Conservation (phyloP, 352 stramenopile genomes). For the Sclerospora graminicola region DNA sequence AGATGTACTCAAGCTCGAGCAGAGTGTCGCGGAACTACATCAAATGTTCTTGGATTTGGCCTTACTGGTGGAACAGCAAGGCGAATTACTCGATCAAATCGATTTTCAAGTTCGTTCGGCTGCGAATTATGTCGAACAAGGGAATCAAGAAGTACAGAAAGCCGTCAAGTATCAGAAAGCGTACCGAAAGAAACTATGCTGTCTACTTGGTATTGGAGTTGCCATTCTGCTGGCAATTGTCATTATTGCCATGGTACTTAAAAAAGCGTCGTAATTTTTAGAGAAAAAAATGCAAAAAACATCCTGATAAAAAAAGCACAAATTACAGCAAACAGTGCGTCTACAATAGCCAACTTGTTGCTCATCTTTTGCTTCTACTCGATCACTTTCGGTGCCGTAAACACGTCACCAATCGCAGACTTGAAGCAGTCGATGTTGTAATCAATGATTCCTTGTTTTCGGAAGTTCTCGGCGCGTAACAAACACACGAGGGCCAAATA, state of each 20-base stretch:
- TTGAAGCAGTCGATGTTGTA: constrained; percentile 99
- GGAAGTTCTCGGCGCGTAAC: constrained; percentile 93
- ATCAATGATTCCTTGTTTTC: constrained; percentile 97
- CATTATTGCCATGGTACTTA: constrained; percentile 48
- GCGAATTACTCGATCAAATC: constrained; percentile 97
- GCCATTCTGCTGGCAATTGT: constrained; percentile 75
- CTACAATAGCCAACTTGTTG: neutral
- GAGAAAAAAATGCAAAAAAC: neutral
- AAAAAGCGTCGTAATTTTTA: neutral
- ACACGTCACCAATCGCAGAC: constrained; percentile 85
- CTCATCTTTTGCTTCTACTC: constrained; percentile 14
- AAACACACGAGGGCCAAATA: constrained; percentile 98
- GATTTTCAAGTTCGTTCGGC: constrained; percentile 92
- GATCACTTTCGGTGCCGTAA: constrained; percentile 58
- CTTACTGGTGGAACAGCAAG: constrained; percentile 95
- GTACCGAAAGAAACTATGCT: constrained; percentile 94
- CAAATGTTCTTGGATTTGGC: constrained; percentile 99
- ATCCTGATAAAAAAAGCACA: constrained; percentile 8
- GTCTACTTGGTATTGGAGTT: constrained; percentile 1
- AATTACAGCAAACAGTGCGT: constrained; percentile 6
- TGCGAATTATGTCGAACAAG: constrained; percentile 94
- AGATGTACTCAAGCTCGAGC: constrained; percentile 94
- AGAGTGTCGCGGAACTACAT: constrained; percentile 94
- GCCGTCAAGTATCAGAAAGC: constrained; percentile 94
- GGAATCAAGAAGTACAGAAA: constrained; percentile 91